phyloP scores from a whole-genome alignment of 768 basidiomycete species.

The Auriscalpium vulgare region DNA sequence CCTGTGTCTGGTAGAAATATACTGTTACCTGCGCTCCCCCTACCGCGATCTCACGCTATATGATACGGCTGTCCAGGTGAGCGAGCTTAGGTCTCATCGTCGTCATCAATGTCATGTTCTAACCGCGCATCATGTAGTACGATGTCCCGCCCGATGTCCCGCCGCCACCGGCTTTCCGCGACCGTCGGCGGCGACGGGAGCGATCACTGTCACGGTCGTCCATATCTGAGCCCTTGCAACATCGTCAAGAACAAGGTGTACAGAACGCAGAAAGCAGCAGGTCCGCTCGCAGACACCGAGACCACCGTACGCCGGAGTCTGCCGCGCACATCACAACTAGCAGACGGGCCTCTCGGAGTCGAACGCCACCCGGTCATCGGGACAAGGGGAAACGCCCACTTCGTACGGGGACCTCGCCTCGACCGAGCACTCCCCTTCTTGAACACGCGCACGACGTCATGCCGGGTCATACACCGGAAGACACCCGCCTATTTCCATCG shows the following conservation, averaged over 20 bases:
- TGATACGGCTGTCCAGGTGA: constrained; percentile 75
- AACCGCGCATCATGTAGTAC: constrained; percentile 36
- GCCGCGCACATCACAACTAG: no score
- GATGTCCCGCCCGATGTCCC: constrained; percentile 38
- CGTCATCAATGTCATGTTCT: not conserved
- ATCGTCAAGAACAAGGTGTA: not conserved
- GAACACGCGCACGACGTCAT: no score
- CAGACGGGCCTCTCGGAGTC: no score
- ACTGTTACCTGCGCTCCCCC: constrained; percentile 82
- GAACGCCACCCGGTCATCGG: no score
- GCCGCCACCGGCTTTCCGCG: not conserved
- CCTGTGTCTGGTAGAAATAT: constrained; percentile 55
- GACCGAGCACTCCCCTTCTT: no score
- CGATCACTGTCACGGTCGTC: constrained; percentile 14
- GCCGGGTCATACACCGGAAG: no score
- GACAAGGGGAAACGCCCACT: no score
- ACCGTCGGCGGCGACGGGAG: constrained; percentile 24
- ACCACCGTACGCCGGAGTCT: no score
- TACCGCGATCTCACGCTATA: constrained; percentile 79
- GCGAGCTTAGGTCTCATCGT: not conserved
- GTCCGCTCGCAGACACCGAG: no score
- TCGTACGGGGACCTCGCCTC: no score
- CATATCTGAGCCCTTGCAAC: constrained; percentile 15
- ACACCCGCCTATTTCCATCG: no score
- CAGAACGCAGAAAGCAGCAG: no score